These are phyloP conservation scores for Chaetomium cochliodes DNA, from an alignment of 495 filamentous ascomycete species.

Conservation along the genomic window DNA sequence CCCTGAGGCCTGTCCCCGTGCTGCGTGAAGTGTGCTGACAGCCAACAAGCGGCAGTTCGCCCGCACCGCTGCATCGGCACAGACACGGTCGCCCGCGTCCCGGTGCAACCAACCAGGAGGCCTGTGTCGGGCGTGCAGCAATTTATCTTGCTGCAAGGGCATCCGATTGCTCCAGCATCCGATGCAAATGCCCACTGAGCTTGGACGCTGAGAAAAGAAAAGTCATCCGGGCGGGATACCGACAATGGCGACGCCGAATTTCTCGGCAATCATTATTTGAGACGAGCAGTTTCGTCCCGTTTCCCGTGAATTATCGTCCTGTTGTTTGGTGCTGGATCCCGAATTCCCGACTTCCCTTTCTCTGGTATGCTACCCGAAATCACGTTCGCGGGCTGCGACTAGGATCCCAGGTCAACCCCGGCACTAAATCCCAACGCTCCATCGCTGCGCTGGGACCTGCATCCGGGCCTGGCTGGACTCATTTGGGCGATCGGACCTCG, in stretches of 20 bases:
- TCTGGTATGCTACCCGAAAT: constrained; percentile 13
- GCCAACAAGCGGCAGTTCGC: background rate
- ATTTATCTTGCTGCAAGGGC: constrained; percentile 7
- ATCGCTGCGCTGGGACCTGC: constrained; percentile 25
- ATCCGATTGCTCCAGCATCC: constrained; percentile 7
- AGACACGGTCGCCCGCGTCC: constrained; percentile 7
- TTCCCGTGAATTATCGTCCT: background rate
- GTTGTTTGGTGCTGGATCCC: constrained; percentile 17
- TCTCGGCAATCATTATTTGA: constrained; percentile 13
- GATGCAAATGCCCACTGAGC: background rate
- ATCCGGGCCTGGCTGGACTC: constrained; percentile 24
- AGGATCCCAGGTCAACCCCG: constrained; percentile 29
- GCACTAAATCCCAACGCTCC: constrained; percentile 27
- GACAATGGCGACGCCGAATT: constrained; percentile 1
- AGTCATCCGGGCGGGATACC: background rate
- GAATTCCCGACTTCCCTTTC: constrained; percentile 17
- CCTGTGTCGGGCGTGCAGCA: background rate
- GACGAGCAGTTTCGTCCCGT: background rate
- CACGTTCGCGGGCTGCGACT: constrained; percentile 9
- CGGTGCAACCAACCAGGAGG: constrained; percentile 8
- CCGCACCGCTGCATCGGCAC: constrained; percentile 2
- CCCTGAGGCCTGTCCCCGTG: background rate
- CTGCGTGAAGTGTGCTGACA: background rate
- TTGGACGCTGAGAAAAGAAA: background rate
- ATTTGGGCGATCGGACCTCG: constrained; percentile 28